These are phyloP conservation scores for Trichoderma lentiforme DNA, from an alignment of 2,329 filamentous ascomycete species.

Conservation along the genomic window DNA sequence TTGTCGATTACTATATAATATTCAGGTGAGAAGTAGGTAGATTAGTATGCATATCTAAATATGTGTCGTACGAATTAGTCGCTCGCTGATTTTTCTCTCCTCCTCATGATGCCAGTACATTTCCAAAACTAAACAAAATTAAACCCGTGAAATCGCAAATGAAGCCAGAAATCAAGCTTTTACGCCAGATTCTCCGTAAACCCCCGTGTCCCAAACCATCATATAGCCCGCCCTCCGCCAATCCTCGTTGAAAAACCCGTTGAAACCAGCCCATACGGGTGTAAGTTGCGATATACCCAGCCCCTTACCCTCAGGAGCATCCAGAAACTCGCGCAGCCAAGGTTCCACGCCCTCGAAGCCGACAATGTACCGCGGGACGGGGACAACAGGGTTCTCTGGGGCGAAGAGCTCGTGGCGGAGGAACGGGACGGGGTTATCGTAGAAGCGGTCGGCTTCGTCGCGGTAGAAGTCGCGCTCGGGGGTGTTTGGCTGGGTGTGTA, in stretches of 20 bases:
- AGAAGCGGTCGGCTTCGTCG: slow-evolving; percentile 92
- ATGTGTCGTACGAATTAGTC: not conserved
- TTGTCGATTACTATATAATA: not conserved
- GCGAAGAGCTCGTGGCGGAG: slow-evolving; percentile 51
- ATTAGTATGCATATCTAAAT: not conserved
- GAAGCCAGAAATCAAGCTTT: slow-evolving; percentile 1
- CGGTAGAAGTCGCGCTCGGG: slow-evolving; percentile 65
- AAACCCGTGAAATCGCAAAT: not conserved
- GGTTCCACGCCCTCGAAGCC: slow-evolving; percentile 59
- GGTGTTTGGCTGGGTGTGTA: slow-evolving; percentile 59
- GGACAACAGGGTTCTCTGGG: slow-evolving; percentile 17
- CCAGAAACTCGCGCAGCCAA: slow-evolving; percentile 45
- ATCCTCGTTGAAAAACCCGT: slow-evolving; percentile 63
- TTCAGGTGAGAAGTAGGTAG: not conserved
- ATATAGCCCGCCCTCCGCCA: slow-evolving; percentile 53
- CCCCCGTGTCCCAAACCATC: slow-evolving; percentile 57
- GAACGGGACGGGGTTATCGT: slow-evolving; percentile 60
- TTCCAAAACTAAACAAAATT: not conserved
- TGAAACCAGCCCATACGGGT: slow-evolving; percentile 55
- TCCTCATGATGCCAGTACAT: not conserved
- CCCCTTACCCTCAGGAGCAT: slow-evolving; percentile 36
- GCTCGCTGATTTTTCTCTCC: not conserved
- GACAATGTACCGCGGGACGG: slow-evolving; percentile 55
- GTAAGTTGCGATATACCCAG: slow-evolving; percentile 40
- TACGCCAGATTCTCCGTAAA: slow-evolving; percentile 26